Percentiles rank a stretch among this genome's conserved stretches.
Conservation (phyloP, 208 protist species). For the Willaertia magna region DNA sequence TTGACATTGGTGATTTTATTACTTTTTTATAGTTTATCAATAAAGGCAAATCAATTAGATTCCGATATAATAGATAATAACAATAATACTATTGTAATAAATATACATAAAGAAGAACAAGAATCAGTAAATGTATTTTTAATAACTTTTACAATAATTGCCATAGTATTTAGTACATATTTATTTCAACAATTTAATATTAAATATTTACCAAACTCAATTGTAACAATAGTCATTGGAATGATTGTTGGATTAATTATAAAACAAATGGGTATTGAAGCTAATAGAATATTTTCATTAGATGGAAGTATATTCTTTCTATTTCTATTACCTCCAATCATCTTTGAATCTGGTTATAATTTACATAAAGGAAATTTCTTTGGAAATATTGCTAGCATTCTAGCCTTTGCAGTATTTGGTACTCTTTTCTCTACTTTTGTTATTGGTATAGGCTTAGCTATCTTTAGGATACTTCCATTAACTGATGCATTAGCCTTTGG, state of each 20-base stretch:
- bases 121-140: not conserved
- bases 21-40: too few species aligned
- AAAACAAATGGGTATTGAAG: not conserved
- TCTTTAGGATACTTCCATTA: not conserved
- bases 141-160: not conserved
- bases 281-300: not conserved
- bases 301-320: constrained; percentile 44
- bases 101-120: too few species aligned
- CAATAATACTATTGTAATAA: too few species aligned
- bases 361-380: constrained; percentile 35
- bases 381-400: constrained; percentile 33
- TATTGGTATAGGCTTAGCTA: constrained; percentile 14
- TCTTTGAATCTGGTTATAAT: constrained; percentile 48
- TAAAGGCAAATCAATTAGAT: too few species aligned
- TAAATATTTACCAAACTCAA: not conserved
- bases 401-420: constrained; percentile 41
- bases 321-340: constrained; percentile 47
- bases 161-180: not conserved
- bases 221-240: not conserved
- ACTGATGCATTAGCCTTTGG: constrained; percentile 30
- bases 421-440: constrained; percentile 36
- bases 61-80: too few species aligned
- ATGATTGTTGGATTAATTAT: not conserved
- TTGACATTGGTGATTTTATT: too few species aligned
- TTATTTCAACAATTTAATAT: constrained; percentile 2